Conservation (phyloP, 2,329 filamentous ascomycete species). For the Ophiosphaerella korrae region DNA sequence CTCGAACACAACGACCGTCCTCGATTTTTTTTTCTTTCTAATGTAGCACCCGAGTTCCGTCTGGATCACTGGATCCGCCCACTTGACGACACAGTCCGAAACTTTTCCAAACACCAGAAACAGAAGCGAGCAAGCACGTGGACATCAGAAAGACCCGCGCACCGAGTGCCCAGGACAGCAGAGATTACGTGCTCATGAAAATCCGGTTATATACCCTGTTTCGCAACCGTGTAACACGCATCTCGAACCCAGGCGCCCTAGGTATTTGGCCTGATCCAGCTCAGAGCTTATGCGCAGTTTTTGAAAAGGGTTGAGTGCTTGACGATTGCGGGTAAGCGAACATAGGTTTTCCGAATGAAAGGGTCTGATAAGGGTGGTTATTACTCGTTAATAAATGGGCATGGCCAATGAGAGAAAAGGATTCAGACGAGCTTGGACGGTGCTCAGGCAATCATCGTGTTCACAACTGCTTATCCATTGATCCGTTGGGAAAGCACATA, state of each 20-base stretch:
- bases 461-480: constrained; percentile 1
- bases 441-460: background rate
- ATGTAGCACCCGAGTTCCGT: background rate
- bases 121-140: background rate
- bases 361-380: constrained; percentile 3
- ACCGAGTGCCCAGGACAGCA: constrained; percentile 1
- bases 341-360: background rate
- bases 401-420: background rate
- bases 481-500: too few relatives aligned
- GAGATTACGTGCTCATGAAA: constrained; percentile 3
- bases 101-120: background rate
- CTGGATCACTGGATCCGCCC: background rate
- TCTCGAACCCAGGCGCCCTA: constrained; percentile 4
- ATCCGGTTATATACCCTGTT: constrained; percentile 12
- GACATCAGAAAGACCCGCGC: background rate
- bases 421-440: background rate
- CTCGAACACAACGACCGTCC: background rate
- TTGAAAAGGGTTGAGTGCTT: background rate
- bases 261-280: constrained; percentile 1
- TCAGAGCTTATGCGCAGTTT: constrained; percentile 19
- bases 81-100: background rate
- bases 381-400: background rate
- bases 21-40: background rate
- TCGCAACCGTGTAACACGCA: constrained; percentile 11
- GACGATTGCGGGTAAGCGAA: background rate